Evolutionary conservation across 1,139 yeast species (phyloP), one percentile per base, ranked within the genome.

Genomic region (Maudiozyma humilis): DNA sequence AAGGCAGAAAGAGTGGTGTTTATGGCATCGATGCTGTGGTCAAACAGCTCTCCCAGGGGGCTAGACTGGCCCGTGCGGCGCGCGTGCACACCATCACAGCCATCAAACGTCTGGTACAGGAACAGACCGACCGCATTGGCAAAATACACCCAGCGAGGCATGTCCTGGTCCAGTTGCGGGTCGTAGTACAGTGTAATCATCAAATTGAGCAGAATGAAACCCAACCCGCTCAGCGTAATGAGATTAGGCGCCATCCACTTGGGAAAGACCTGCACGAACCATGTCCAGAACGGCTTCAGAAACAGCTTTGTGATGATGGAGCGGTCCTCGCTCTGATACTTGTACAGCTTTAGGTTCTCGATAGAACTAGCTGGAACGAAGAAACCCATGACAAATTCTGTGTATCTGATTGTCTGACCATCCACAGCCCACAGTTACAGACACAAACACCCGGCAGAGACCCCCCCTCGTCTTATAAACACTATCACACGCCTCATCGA

Each of bases 61-160:
- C 96, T 94, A 54, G 88, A 78, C 65, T 87, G 95, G n/a, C 94
- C 94, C 1, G 96, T 89, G 57, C 91, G 74, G 44, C 80, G 72
- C 8, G 96, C 96, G 63, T 89, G 97, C 51, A 83, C 76, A 4
- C 97, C 97, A 63, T 89, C 97, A 65, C 95, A 85, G 1, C 96
- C 96, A 65, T 89, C 97, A 63, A 89, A 87, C 0, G 96, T 89
- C 61, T 89, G 97, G 63, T 89, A 89, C 73, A 88, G 70, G 62
- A 89, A 88, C 52, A 89, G 68, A 3, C 95, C 93, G 53, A 83
- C 62, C 0, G 94, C 96, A 60, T 85, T 85, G 43, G 82, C 71
- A 53, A 76, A 74, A 60, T 84, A 86, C 33, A 83, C 76, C 95
- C 95, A 86, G 36, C 75, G 63, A 14, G 96, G 96, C 25, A 76